These are phyloP conservation scores for Eimeria zaria DNA, from an alignment of 169 alveolate species.

Conservation along the genomic window DNA sequence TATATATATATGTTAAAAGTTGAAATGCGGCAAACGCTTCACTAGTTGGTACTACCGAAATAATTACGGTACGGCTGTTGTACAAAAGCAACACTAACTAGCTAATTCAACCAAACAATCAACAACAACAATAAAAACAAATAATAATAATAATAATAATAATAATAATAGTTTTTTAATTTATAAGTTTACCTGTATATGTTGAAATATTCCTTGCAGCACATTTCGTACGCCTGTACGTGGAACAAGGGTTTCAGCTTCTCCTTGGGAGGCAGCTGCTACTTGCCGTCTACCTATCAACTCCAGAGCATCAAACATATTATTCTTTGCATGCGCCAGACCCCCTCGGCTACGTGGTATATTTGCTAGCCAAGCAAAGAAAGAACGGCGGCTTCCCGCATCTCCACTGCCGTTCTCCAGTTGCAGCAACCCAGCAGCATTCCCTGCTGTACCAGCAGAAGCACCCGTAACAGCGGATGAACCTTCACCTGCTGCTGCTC, in stretches of 20 bases:
- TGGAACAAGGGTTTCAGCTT: constrained; percentile 50
- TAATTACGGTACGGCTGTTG: no score
- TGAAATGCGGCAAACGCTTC: no score
- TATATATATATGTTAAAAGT: no score
- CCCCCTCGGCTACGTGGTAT: neutral
- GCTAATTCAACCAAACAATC: no score
- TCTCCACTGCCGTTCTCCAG: neutral
- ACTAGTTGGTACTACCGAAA: no score
- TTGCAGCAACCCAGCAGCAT: neutral
- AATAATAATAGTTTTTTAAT: neutral
- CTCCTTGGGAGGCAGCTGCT: constrained; percentile 5
- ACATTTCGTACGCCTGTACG: constrained; percentile 72
- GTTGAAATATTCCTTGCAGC: constrained; percentile 68
- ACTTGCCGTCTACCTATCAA: constrained; percentile 5
- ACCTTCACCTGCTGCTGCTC: no score
- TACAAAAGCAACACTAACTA: no score
- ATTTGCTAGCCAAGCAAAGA: constrained; percentile 19
- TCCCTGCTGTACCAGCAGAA: neutral
- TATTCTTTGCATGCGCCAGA: neutral
- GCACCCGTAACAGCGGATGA: no score
- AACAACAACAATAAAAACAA: no score
- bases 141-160: no score
- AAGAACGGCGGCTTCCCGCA: constrained; percentile 1
- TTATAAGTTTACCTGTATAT: neutral
- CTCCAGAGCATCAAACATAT: neutral